Conservation (phyloP, 2,329 filamentous ascomycete genomes). For the Tricladium varicosporioides region DNA sequence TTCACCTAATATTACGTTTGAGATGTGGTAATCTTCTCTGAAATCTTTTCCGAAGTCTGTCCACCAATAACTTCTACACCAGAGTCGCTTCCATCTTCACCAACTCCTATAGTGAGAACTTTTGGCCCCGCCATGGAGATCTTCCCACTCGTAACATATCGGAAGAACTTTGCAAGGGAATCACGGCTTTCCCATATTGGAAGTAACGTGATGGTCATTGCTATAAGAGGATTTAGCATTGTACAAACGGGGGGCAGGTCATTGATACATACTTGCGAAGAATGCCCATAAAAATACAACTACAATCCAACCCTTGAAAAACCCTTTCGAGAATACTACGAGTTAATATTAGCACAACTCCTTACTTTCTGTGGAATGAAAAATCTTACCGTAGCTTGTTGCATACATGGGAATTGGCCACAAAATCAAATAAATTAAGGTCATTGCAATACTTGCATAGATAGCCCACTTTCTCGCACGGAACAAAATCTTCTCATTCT, state of each 20-base stretch:
- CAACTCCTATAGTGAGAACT: not conserved
- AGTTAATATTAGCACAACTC: not conserved
- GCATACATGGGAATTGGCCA: constrained; percentile 28
- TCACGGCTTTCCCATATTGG: constrained; percentile 25
- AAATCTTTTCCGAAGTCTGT: not conserved
- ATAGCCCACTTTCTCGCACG: constrained; percentile 19
- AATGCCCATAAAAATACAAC: constrained; percentile 29
- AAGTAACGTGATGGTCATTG: constrained; percentile 23
- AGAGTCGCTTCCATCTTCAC: not conserved
- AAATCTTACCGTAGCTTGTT: constrained; percentile 18
- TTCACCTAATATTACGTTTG: too few species aligned
- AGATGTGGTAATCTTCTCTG: not conserved
- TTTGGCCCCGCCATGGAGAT: not conserved
- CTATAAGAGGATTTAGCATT: not conserved
- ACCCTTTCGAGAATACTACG: constrained; percentile 16
- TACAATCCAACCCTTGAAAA: constrained; percentile 30
- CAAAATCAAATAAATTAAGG: constrained; percentile 22
- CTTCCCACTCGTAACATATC: constrained; percentile 8
- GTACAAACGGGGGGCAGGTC: too few species aligned
- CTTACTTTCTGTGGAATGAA: not conserved
- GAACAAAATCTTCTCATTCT: constrained; percentile 17
- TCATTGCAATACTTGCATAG: constrained; percentile 19
- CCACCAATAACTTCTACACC: not conserved
- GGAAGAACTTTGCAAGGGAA: constrained; percentile 4
- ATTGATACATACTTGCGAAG: constrained; percentile 14